Conservation (phyloP, 805 yeast species). For the Wickerhamiella australiensis region DNA sequence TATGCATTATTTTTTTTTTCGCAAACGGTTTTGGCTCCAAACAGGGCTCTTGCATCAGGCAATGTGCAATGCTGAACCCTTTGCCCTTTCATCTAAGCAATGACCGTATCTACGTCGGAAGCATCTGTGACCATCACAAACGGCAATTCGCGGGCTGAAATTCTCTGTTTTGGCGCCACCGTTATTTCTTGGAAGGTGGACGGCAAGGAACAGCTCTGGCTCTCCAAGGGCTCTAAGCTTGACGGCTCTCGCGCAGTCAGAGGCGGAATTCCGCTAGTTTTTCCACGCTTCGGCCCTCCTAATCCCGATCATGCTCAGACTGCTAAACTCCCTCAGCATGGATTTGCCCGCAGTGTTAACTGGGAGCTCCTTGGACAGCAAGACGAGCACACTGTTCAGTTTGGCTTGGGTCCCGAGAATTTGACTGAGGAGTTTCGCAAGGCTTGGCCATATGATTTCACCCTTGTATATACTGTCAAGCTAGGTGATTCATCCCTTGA, state of each 20-base stretch:
- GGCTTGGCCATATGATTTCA: conserved; percentile 64
- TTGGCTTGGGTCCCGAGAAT: conserved; percentile 79
- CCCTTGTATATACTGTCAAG: conserved; percentile 57
- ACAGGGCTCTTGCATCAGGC: background rate
- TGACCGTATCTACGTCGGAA: background rate
- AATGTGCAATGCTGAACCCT: background rate
- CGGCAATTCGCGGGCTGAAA: conserved; percentile 34
- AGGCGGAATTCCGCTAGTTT: conserved; percentile 94
- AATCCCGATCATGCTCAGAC: conserved; percentile 29
- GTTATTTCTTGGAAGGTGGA: conserved; percentile 66
- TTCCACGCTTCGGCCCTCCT: conserved; percentile 69
- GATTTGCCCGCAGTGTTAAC: conserved; percentile 77
- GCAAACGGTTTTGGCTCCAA: no score
- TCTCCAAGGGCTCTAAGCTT: conserved; percentile 46
- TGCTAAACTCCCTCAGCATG: conserved; percentile 78
- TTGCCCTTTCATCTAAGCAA: background rate
- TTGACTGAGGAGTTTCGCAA: conserved; percentile 48
- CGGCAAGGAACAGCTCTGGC: conserved; percentile 75
- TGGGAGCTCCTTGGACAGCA: conserved; percentile 95
- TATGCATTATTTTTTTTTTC: no score
- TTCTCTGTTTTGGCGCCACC: conserved; percentile 82
- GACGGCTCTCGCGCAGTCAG: conserved; percentile 92
- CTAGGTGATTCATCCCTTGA: conserved; percentile 38
- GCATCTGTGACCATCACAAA: conserved; percentile 17
- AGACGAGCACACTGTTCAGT: conserved; percentile 59